Evolutionary conservation across 352 stramenopile species (phyloP).

Genomic region (Peronospora destructor): DNA sequence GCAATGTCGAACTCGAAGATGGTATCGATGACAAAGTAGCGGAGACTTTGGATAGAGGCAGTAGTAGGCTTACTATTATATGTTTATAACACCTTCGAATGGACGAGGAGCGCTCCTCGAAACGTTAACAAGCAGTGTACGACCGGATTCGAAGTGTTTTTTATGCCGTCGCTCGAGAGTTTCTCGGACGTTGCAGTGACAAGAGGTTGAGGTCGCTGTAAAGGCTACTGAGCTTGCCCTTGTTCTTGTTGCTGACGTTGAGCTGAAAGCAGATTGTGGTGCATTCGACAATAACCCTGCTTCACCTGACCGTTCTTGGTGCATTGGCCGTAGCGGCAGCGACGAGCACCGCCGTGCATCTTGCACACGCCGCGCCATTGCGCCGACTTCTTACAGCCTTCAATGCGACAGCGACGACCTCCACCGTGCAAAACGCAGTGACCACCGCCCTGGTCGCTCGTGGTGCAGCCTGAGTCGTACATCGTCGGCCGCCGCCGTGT

Average conservation of each 20-base stretch:
- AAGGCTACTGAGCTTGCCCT: conserved; percentile 17
- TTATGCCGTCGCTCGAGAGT: conserved; percentile 18
- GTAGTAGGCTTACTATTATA: conserved; percentile 28
- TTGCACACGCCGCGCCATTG: conserved; percentile 80
- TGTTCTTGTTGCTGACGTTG: conserved; percentile 41
- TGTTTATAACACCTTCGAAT: conserved; percentile 27
- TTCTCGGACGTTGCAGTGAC: conserved; percentile 12
- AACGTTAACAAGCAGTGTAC: conserved; percentile 22
- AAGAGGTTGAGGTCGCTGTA: conserved; percentile 5
- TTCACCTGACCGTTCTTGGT: conserved; percentile 81
- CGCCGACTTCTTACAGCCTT: conserved; percentile 75
- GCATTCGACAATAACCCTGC: conserved; percentile 71
- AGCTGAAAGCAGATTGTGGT: conserved; percentile 51
- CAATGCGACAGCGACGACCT: conserved; percentile 64
- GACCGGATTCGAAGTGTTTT: conserved; percentile 25
- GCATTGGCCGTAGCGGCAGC: conserved; percentile 68
- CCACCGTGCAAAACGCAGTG: conserved; percentile 81
- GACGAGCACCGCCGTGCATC: conserved; percentile 75
- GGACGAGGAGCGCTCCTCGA: conserved; percentile 7
- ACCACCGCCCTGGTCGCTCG: conserved; percentile 78
- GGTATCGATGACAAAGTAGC: background rate
- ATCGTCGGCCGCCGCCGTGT: conserved; percentile 74
- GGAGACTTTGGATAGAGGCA: background rate
- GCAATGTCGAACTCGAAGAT: background rate
- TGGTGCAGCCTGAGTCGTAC: conserved; percentile 70